phyloP scores from a whole-genome alignment of 495 filamentous ascomycete species.

The Trichoderma erinaceum region DNA sequence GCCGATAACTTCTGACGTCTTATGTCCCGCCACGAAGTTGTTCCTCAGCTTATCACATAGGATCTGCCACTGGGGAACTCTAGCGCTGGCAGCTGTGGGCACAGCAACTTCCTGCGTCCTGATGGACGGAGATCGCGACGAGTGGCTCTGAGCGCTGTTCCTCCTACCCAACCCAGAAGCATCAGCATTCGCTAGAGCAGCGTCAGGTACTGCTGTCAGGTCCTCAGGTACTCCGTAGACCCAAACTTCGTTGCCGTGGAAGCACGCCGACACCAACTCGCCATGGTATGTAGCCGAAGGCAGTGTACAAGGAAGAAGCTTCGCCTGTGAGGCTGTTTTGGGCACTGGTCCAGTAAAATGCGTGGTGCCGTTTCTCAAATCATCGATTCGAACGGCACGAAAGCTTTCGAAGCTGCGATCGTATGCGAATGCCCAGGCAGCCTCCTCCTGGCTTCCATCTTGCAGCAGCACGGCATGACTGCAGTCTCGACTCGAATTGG shows the following conservation, averaged over 20 bases:
- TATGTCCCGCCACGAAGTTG: constrained; percentile 54
- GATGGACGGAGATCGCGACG: constrained; percentile 7
- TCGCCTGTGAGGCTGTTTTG: constrained; percentile 34
- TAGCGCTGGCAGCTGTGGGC: constrained; percentile 22
- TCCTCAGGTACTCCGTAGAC: constrained; percentile 74
- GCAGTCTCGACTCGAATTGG: constrained; percentile 66
- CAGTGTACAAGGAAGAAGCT: constrained; percentile 57
- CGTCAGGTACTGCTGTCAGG: constrained; percentile 51
- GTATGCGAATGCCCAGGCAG: constrained; percentile 73
- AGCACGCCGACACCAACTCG: constrained; percentile 71
- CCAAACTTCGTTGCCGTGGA: constrained; percentile 67
- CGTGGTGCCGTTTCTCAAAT: constrained; percentile 66
- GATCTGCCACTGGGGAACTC: constrained; percentile 63
- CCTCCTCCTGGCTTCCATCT: constrained; percentile 61
- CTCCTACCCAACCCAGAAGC: constrained; percentile 30
- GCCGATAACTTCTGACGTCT: constrained; percentile 49
- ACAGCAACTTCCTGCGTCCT: neutral
- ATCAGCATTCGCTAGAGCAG: constrained; percentile 25
- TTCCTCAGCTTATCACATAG: constrained; percentile 59
- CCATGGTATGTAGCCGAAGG: constrained; percentile 62
- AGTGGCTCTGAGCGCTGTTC: constrained; percentile 29
- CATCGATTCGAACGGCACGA: constrained; percentile 66
- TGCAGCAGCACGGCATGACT: constrained; percentile 72
- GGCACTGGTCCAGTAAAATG: constrained; percentile 72
- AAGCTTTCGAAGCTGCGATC: constrained; percentile 72